phyloP scores from a whole-genome alignment of 768 basidiomycete genomes.

The Kwoniella pini region DNA sequence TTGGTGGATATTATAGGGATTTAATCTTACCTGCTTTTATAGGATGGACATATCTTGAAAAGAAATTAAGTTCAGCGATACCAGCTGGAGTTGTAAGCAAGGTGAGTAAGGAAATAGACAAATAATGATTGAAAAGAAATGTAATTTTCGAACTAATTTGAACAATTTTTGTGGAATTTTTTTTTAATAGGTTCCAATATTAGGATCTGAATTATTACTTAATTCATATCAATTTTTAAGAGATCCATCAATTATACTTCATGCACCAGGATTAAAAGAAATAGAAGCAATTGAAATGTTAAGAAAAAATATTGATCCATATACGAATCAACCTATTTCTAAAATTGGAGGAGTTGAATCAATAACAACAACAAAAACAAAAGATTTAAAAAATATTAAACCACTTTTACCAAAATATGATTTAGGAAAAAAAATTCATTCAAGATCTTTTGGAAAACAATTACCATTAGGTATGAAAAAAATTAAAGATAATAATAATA shows the following conservation, averaged over 20 bases:
- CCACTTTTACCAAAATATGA: not conserved
- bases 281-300: constrained; percentile 17
- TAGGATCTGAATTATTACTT: constrained; percentile 14
- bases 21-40: constrained; percentile 21
- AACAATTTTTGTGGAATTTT: too few relatives aligned
- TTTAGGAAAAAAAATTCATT: too few relatives aligned
- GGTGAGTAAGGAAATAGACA: constrained; percentile 9
- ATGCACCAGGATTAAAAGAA: constrained; percentile 15
- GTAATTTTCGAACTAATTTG: too few relatives aligned
- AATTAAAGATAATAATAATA: not conserved
- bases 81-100: constrained; percentile 16
- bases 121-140: too few relatives aligned
- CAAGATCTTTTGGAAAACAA: not conserved
- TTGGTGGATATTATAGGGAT: constrained; percentile 20
- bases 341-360: not conserved
- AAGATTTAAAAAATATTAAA: not conserved
- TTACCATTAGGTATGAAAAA: constrained; percentile 3
- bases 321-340: constrained; percentile 3
- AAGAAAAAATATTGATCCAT: constrained; percentile 14
- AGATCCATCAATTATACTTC: constrained; percentile 12
- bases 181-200: constrained; percentile 16
- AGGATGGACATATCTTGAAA: constrained; percentile 19
- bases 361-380: too few relatives aligned
- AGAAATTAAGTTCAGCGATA: constrained; percentile 22
- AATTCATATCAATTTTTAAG: constrained; percentile 19